Evolutionary conservation across 768 basidiomycete species (phyloP).

Genomic region (Leccinum obscurum): DNA sequence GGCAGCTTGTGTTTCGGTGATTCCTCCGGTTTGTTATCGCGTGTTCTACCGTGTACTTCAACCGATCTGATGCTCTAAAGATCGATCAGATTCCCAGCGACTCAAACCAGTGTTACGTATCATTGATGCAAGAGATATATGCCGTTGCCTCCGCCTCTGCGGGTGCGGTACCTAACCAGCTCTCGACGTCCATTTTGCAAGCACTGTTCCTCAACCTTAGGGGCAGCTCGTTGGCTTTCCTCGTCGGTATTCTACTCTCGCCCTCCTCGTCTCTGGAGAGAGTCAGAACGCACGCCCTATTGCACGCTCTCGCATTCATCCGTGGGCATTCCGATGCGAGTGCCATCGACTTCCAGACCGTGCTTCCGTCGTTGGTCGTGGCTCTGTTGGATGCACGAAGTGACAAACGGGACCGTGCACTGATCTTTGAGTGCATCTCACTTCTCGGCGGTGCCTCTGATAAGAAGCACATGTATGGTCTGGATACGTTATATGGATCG

Average conservation of each 20-base stretch:
- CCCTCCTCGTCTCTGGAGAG: slow-evolving; percentile 27
- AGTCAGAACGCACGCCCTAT: slow-evolving; percentile 57
- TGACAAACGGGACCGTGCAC: slow-evolving; percentile 30
- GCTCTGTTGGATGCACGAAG: slow-evolving; percentile 40
- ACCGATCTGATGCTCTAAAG: slow-evolving; percentile 16
- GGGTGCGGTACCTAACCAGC: slow-evolving; percentile 36
- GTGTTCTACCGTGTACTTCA: neutral
- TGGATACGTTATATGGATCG: slow-evolving; percentile 71
- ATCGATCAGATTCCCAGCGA: slow-evolving; percentile 13
- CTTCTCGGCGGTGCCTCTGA: slow-evolving; percentile 41
- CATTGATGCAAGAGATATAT: slow-evolving; percentile 69
- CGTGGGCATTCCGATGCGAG: slow-evolving; percentile 62
- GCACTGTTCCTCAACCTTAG: slow-evolving; percentile 66
- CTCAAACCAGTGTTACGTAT: slow-evolving; percentile 46
- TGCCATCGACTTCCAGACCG: slow-evolving; percentile 75
- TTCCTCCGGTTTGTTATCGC: slow-evolving; percentile 33
- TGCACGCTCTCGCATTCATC: slow-evolving; percentile 79
- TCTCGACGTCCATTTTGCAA: slow-evolving; percentile 60
- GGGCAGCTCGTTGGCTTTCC: slow-evolving; percentile 74
- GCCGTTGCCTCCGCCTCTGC: slow-evolving; percentile 58
- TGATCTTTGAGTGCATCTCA: slow-evolving; percentile 56
- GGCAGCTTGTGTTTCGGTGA: slow-evolving; percentile 49
- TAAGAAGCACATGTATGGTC: slow-evolving; percentile 61
- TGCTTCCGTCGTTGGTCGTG: slow-evolving; percentile 69
- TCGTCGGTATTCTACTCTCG: slow-evolving; percentile 69